Conservation (phyloP, 2,329 filamentous ascomycete genomes). For the Botrytis sinoallii region DNA sequence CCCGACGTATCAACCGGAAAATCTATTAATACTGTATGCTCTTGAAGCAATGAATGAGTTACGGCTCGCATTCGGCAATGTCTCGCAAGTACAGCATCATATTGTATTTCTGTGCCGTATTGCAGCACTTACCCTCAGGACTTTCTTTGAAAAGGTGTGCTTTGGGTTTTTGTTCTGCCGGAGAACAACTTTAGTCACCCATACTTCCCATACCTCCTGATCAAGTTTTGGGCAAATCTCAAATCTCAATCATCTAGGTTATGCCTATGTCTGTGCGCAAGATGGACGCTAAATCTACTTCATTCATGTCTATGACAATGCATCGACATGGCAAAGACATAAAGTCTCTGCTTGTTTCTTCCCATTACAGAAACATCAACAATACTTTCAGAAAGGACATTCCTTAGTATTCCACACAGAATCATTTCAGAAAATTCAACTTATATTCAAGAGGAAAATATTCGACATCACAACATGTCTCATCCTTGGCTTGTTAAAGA, state of each 20-base stretch:
- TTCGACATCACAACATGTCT: not conserved
- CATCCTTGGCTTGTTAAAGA: not conserved
- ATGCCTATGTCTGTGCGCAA: not conserved
- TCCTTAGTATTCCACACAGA: not conserved
- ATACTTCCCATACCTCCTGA: not conserved
- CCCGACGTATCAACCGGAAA: not conserved
- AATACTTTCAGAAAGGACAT: not conserved
- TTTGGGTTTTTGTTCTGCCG: not conserved
- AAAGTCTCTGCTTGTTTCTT: not conserved
- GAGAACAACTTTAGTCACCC: not conserved
- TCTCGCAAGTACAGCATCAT: not conserved
- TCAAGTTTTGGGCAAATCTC: too few species aligned
- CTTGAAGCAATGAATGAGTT: not conserved
- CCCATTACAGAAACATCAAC: not conserved
- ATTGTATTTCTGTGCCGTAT: not conserved
- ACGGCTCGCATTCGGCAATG: not conserved
- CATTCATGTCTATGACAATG: not conserved
- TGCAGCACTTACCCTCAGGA: not conserved
- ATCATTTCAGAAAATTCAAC: not conserved
- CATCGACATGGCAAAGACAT: not conserved
- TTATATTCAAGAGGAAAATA: not conserved
- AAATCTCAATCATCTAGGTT: too few species aligned
- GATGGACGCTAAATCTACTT: not conserved
- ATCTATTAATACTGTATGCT: not conserved
- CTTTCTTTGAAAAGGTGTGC: not conserved